Evolutionary conservation across 1,284 basidiomycete species (phyloP), one percentile per base, ranked within the genome.

Genomic region (Leccinum variabile): DNA sequence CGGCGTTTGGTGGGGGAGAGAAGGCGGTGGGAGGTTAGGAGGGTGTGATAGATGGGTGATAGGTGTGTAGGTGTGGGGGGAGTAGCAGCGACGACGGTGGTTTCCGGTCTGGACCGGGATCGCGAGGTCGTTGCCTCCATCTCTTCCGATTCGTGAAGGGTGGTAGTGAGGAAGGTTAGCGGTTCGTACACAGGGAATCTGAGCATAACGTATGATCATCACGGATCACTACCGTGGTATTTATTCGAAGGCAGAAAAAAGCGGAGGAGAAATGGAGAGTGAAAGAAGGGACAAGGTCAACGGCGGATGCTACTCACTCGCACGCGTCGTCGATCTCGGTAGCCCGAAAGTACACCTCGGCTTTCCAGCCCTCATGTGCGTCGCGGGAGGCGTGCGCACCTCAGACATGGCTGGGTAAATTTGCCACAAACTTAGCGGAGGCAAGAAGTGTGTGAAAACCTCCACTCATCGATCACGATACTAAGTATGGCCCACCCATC

Each of bases 1-100:
- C 87, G 84, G 16, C 89, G 84, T 72, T 91, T 92, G 32, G 81
- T 83, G 0, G 86, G 81, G 0, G 90, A 87, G 54, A 88, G 78
- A 58, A 91, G 83, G 71, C 91, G 90, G 73, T 91, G 54, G 0
- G 89, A 91, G 5, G 85, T 88, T 60, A 91, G 80, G 6, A 91
- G 81, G 30, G 83, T 83, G 70, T 91, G 89, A 64, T 82, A 85
- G 33, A 60, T 30, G 3, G 25, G 60, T 32, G 30, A 28, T 13
- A 13, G 7, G 9, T 57, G 53, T 32, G 62, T 18, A 8, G n/a
- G 33, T 57, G 60, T 32, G 25, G 28, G 7, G 10, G 41, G 9
- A n/a, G 10, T 28, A 28, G 25, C 25, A 28, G 28, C 28, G 28
- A 5, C 28, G 28, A 28, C n/a, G 16, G 5, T 5, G 10, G 10